Conservation (phyloP, 1,139 yeast genomes). For the Debaryomyces subglobosus region DNA sequence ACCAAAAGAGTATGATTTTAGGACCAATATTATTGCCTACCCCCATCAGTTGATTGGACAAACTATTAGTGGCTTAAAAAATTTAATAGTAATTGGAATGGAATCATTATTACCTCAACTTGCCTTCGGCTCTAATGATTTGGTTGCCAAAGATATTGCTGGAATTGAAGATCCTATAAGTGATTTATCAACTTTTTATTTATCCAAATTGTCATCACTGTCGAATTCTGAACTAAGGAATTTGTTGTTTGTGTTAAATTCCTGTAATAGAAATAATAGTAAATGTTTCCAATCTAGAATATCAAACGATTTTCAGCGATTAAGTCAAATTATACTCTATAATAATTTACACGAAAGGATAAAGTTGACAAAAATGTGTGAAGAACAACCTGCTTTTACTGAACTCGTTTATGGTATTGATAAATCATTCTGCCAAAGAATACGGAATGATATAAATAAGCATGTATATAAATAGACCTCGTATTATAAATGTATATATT, state of each 20-base stretch:
- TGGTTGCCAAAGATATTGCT: conserved; percentile 12
- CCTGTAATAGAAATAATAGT: conserved; percentile 8
- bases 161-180: conserved; percentile 30
- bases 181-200: conserved; percentile 26
- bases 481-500: conserved; percentile 4
- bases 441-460: not conserved
- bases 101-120: conserved; percentile 28
- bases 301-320: conserved; percentile 15
- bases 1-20: conserved; percentile 3
- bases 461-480: conserved; percentile 6
- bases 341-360: conserved; percentile 12
- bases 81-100: conserved; percentile 26
- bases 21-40: conserved; percentile 11
- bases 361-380: conserved; percentile 1
- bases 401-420: conserved; percentile 1
- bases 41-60: conserved; percentile 24
- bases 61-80: conserved; percentile 15
- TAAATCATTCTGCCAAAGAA: not conserved
- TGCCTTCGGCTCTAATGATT: conserved; percentile 18
- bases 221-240: conserved; percentile 14
- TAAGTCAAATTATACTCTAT: conserved; percentile 20
- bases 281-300: not conserved
- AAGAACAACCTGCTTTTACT: not conserved
- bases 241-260: conserved; percentile 18
- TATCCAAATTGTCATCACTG: conserved; percentile 18